Percentiles rank a stretch among this genome's conserved stretches.
phyloP scores from a whole-genome alignment of 163 green algal species.

The Volvox carteri region DNA sequence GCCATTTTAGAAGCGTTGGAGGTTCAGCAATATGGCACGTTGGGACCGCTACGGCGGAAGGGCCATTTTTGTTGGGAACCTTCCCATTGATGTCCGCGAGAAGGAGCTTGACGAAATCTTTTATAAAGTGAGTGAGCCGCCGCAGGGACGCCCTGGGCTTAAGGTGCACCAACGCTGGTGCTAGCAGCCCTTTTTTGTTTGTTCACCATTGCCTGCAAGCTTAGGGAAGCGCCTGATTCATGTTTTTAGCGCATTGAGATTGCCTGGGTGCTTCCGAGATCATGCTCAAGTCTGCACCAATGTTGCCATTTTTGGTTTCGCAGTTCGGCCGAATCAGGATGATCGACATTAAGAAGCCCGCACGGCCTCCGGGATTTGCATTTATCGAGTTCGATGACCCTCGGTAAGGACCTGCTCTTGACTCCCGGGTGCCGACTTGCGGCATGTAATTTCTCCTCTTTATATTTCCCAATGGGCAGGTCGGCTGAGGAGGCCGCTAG shows the following conservation, averaged over 20 bases:
- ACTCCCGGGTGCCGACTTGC: too few species aligned
- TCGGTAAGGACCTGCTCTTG: not conserved
- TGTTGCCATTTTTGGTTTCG: not conserved
- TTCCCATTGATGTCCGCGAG: constrained; percentile 84
- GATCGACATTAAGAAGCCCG: constrained; percentile 93
- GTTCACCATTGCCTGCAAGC: too few species aligned
- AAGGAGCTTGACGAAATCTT: constrained; percentile 88
- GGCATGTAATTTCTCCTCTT: too few species aligned
- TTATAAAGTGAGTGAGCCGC: constrained; percentile 72
- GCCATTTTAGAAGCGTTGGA: too few species aligned
- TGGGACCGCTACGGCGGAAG: constrained; percentile 50
- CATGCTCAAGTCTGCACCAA: too few species aligned
- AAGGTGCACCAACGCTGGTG: too few species aligned
- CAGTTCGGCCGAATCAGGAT: constrained; percentile 79
- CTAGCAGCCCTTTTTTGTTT: too few species aligned
- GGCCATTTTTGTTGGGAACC: constrained; percentile 84
- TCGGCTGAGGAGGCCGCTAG: constrained; percentile 93
- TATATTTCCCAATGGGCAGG: constrained; percentile 54
- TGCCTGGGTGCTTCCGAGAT: too few species aligned
- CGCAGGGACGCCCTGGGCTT: too few species aligned
- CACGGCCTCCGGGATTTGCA: constrained; percentile 86
- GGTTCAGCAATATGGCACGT: constrained; percentile 13
- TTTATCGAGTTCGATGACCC: constrained; percentile 92
- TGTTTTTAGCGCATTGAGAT: too few species aligned
- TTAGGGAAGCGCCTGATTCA: too few species aligned